These are phyloP conservation scores for Cudoniella acicularis DNA, from an alignment of 495 filamentous ascomycete genomes.

Conservation along the genomic window DNA sequence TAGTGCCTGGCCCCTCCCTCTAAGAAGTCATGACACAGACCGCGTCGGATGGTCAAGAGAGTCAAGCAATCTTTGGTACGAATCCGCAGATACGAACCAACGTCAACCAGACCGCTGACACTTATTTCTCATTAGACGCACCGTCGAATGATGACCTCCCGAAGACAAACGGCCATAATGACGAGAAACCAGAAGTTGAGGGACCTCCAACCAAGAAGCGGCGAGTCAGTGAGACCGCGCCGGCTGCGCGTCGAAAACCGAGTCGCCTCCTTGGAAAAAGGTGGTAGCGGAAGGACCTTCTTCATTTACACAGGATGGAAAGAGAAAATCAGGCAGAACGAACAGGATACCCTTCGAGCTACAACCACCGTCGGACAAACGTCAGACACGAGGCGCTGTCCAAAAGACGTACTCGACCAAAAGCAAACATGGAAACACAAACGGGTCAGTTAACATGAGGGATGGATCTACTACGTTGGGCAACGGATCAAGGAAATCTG, in stretches of 20 bases:
- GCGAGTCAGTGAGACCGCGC: slow-evolving; percentile 53
- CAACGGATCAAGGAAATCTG: slow-evolving; percentile 20
- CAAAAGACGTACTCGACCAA: slow-evolving; percentile 30
- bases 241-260: slow-evolving; percentile 38
- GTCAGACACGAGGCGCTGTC: slow-evolving; percentile 41
- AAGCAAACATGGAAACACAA: slow-evolving; percentile 31
- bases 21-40: slow-evolving; percentile 27
- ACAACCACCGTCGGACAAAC: slow-evolving; percentile 62
- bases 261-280: slow-evolving; percentile 94
- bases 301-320: slow-evolving; percentile 72
- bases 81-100: background rate
- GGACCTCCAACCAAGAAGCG: slow-evolving; percentile 70
- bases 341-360: slow-evolving; percentile 70
- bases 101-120: slow-evolving; percentile 3
- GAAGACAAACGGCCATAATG: slow-evolving; percentile 22
- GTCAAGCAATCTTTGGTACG: slow-evolving; percentile 19
- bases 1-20: slow-evolving; percentile 28
- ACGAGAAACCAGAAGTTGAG: slow-evolving; percentile 28
- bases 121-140: slow-evolving; percentile 10
- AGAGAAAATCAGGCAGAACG: slow-evolving; percentile 80
- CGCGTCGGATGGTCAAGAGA: slow-evolving; percentile 24
- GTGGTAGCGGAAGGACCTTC: slow-evolving; percentile 82
- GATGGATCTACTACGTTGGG: slow-evolving; percentile 8
- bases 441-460: slow-evolving; percentile 25
- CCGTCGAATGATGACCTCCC: slow-evolving; percentile 3